These are phyloP conservation scores for Theileria sp. DNA, from an alignment of 169 alveolate species.

Conservation along the genomic window DNA sequence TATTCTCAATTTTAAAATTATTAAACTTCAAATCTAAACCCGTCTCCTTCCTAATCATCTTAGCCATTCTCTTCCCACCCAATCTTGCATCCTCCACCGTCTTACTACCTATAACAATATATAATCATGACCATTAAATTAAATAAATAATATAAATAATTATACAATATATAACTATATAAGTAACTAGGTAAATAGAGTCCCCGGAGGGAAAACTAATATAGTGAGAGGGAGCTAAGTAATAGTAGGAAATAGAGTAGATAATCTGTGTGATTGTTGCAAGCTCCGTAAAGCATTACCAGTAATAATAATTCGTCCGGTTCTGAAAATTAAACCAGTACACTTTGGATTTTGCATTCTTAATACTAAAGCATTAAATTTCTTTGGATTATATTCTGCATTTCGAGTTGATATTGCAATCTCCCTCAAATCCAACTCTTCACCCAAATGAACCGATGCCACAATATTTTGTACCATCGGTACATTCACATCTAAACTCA, in stretches of 20 bases:
- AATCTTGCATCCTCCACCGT: slow-evolving; percentile 86
- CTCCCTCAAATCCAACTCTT: slow-evolving; percentile 87
- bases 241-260: too few species aligned
- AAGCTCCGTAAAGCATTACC: slow-evolving; percentile 72
- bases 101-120: slow-evolving; percentile 75
- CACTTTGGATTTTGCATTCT: slow-evolving; percentile 94
- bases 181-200: background rate
- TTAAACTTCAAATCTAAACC: slow-evolving; percentile 82
- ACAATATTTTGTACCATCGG: slow-evolving; percentile 93
- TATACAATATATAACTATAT: slow-evolving; percentile 4
- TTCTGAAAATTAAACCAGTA: slow-evolving; percentile 92
- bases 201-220: too few species aligned
- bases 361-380: slow-evolving; percentile 95
- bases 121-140: background rate
- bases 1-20: slow-evolving; percentile 93
- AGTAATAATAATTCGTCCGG: slow-evolving; percentile 95
- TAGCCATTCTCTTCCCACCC: slow-evolving; percentile 94
- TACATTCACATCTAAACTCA: background rate
- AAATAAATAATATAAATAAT: background rate
- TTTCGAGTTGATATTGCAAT: slow-evolving; percentile 92
- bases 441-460: slow-evolving; percentile 89
- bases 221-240: too few species aligned
- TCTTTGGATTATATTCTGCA: slow-evolving; percentile 95
- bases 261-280: slow-evolving; percentile 3
- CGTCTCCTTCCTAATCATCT: slow-evolving; percentile 88